These are phyloP conservation scores for Ananas comosus DNA, from an alignment of 176 grass and related monocot genomes.

Conservation along the genomic window DNA sequence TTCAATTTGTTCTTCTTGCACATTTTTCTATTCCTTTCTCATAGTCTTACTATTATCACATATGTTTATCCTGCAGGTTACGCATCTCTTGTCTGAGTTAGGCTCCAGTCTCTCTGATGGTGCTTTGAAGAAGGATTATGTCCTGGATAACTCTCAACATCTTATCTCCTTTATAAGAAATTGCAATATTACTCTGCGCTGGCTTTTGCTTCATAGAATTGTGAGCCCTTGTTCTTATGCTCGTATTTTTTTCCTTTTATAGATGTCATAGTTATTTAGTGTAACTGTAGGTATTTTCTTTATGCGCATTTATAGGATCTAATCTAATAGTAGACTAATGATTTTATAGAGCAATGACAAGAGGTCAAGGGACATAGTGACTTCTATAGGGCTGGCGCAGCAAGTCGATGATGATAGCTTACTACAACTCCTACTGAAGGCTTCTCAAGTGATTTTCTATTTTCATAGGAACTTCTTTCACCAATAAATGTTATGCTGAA, in stretches of 20 bases:
- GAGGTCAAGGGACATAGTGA: slow-evolving; percentile 47
- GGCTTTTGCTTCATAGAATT: slow-evolving; percentile 79
- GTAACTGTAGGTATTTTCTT: background rate
- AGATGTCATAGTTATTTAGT: background rate
- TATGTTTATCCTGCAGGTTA: slow-evolving; percentile 33
- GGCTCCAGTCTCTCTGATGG: slow-evolving; percentile 24
- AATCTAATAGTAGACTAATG: slow-evolving; percentile 6
- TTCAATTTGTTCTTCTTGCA: background rate
- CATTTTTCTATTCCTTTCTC: background rate
- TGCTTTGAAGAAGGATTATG: slow-evolving; percentile 46
- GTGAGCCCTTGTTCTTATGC: slow-evolving; percentile 26
- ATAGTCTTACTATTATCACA: slow-evolving; percentile 3
- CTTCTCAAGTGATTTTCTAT: slow-evolving; percentile 33
- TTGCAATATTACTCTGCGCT: slow-evolving; percentile 57
- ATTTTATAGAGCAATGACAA: slow-evolving; percentile 52
- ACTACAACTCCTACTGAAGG: slow-evolving; percentile 49
- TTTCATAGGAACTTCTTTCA: slow-evolving; percentile 1
- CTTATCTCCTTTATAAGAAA: slow-evolving; percentile 53
- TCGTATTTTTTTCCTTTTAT: background rate
- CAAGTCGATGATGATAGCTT: slow-evolving; percentile 46
- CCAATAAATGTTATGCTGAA: background rate
- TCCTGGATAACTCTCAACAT: slow-evolving; percentile 43
- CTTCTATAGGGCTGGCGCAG: slow-evolving; percentile 31
- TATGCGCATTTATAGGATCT: background rate
- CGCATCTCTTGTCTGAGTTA: slow-evolving; percentile 41